phyloP scores from a whole-genome alignment of 306 rosid genomes.

The Sophora flavescens region DNA sequence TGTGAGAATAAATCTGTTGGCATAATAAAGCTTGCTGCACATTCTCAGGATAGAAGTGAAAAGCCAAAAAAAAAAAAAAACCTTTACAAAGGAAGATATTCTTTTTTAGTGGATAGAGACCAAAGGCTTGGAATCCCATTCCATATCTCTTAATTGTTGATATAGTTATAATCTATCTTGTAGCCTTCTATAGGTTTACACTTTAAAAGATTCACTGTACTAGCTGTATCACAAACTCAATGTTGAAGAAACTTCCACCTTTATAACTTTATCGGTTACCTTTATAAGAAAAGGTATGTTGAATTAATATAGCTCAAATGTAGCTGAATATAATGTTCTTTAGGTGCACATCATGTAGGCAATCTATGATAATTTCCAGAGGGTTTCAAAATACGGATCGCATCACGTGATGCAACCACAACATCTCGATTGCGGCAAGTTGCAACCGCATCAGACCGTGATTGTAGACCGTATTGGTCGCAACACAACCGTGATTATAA shows the following conservation, averaged over 20 bases:
- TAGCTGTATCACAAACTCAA: slow-evolving; percentile 29
- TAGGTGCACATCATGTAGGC: background rate
- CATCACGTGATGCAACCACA: too few species aligned
- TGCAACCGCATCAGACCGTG: too few species aligned
- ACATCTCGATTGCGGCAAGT: too few species aligned
- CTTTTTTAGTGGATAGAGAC: slow-evolving; percentile 43
- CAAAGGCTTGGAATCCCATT: slow-evolving; percentile 59
- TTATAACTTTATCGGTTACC: slow-evolving; percentile 6
- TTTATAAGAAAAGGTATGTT: background rate
- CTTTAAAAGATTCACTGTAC: slow-evolving; percentile 25
- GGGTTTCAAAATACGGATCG: too few species aligned
- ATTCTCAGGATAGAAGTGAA: slow-evolving; percentile 40
- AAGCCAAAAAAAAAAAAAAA: slow-evolving; percentile 29
- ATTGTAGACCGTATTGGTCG: too few species aligned
- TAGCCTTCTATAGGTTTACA: background rate
- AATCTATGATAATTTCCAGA: slow-evolving; percentile 1
- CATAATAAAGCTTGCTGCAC: slow-evolving; percentile 36
- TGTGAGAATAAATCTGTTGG: slow-evolving; percentile 24
- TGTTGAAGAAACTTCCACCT: slow-evolving; percentile 21
- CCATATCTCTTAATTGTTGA: slow-evolving; percentile 41
- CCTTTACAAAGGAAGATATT: slow-evolving; percentile 47
- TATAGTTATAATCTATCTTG: background rate
- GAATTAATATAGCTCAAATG: background rate
- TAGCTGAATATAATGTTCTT: background rate
- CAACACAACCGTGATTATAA: too few species aligned